Base-by-base conservation (phyloP, 2,329 filamentous ascomycete genomes). In the Aspergillus brunneoviolaceus region DNA sequence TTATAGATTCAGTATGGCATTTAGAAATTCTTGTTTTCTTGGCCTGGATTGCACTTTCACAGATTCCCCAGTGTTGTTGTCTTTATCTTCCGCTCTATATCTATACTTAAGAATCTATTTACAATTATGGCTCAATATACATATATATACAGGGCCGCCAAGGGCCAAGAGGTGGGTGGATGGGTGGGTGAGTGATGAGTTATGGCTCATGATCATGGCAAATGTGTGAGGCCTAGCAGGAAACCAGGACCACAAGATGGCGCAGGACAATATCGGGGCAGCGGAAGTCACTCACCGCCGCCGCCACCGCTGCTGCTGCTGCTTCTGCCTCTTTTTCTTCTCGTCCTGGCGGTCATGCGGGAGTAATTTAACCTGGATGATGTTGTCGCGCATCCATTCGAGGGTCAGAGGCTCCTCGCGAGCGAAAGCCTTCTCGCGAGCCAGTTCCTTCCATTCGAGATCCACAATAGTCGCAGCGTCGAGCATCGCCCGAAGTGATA, bases 381-480 rank as follows among this genome's bases (percentile, higher is more conserved):
- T 19, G 16, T 45, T 16, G n/a, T 45, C 39, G 14, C 16, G 39
- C 39, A 45, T 45, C 39, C 39, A 45, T 45, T 19, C 39, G 3
- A 45, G 39, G 16, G 14, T 10, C 39, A 45, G 39, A 19, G 39
- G 16, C 14, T 5, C 39, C 39, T 45, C 16, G 31, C 67, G 64
- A 7, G 70, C 70, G 3, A 60, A 51, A 12, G 49, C 59, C 21
- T 59, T 62, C 75, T 45, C 16, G 31, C 67, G 64, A 6, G 70
- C 70, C 5, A 60, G 50, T 14, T 50, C 58, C 23, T 59, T 62
- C 75, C 75, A 77, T 55, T 71, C 65, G 3, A 48, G 45, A 58
- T 79, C 77, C 33, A 77, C 49, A 33, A 61, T 60, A 14, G 63
- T 60, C 9, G 77, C 77, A 9, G 74, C 70, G 51, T 74, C 68